A percentile compares a stretch with the other conserved stretches of the same genome.
Conservation (phyloP, 192 early-diverging fungal species). For the Oehlia diaphana region DNA sequence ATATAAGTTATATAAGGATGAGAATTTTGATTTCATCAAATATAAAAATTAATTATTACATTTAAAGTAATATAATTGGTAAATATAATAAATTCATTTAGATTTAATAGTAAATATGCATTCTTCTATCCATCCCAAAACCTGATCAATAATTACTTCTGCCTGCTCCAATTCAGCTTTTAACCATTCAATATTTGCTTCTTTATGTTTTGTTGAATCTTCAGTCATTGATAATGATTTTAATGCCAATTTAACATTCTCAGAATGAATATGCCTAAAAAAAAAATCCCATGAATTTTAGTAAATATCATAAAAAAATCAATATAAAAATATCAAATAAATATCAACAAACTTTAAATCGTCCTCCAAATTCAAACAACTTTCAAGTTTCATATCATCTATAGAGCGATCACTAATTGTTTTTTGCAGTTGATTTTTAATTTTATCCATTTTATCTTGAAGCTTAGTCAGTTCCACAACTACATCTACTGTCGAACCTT, state of each 20-base stretch:
- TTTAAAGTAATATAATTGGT: no score
- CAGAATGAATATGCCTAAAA: slow-evolving; percentile 17
- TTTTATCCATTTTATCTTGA: background rate
- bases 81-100: no score
- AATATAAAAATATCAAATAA: background rate
- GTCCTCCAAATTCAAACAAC: background rate
- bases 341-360: slow-evolving; percentile 16
- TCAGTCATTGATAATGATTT: slow-evolving; percentile 6
- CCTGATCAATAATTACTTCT: background rate
- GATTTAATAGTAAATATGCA: background rate
- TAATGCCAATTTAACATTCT: slow-evolving; percentile 11
- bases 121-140: background rate
- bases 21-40: no score
- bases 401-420: background rate
- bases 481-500: background rate
- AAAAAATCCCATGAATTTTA: background rate
- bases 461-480: slow-evolving; percentile 3
- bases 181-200: slow-evolving; percentile 13
- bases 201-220: background rate
- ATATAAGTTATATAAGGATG: no score
- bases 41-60: no score
- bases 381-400: slow-evolving; percentile 1
- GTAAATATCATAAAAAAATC: background rate
- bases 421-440: slow-evolving; percentile 7
- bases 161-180: background rate